phyloP scores from a whole-genome alignment of 371 early-diverging fungal genomes.

The Actinomortierella wolfii region DNA sequence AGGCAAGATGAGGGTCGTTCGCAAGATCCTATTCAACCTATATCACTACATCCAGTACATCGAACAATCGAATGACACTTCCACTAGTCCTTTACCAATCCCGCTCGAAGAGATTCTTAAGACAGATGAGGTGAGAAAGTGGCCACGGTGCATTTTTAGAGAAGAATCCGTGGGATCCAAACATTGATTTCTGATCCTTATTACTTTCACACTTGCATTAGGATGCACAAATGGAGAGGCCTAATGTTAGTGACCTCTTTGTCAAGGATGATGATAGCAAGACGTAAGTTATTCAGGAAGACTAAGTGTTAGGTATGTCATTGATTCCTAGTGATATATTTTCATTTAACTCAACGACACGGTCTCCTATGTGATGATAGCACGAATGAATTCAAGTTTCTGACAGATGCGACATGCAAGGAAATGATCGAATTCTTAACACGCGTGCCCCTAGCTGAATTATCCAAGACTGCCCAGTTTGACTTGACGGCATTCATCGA shows the following conservation, averaged over 20 bases:
- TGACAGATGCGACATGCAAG: constrained; percentile 41
- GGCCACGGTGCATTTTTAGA: too few species aligned
- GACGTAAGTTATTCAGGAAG: not conserved
- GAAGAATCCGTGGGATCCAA: not conserved
- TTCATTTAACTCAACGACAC: constrained; percentile 46
- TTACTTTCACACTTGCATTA: not conserved
- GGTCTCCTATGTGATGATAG: constrained; percentile 42
- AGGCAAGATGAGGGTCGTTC: constrained; percentile 74
- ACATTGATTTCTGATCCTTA: not conserved
- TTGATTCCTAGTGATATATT: constrained; percentile 28
- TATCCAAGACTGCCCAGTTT: constrained; percentile 31
- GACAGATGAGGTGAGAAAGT: constrained; percentile 53
- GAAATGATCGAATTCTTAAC: constrained; percentile 45
- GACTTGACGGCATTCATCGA: constrained; percentile 35
- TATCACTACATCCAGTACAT: constrained; percentile 56
- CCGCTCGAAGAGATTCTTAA: constrained; percentile 56
- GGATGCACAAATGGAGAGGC: constrained; percentile 29
- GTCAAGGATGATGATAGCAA: constrained; percentile 36
- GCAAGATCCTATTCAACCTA: constrained; percentile 57
- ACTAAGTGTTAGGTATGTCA: not conserved
- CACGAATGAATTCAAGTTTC: constrained; percentile 48
- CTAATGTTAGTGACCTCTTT: constrained; percentile 41
- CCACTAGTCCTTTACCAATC: constrained; percentile 54
- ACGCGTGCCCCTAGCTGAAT: constrained; percentile 25
- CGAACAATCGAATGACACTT: constrained; percentile 50